phyloP scores from a whole-genome alignment of 1,284 basidiomycete genomes.

The Coriolopsis trogii region DNA sequence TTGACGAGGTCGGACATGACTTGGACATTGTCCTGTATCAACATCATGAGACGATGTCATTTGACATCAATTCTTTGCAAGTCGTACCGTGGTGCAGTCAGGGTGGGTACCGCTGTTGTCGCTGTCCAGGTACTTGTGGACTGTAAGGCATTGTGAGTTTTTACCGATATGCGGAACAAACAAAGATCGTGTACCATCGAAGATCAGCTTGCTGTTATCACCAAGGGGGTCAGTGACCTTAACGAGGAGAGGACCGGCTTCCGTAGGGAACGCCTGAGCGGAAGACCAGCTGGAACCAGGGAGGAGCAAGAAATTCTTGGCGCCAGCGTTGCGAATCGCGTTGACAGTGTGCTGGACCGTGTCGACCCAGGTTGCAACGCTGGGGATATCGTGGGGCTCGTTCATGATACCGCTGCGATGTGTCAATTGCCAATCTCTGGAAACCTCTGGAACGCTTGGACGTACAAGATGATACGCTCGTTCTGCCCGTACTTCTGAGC shows the following conservation, averaged over 20 bases:
- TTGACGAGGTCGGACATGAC: slow-evolving; percentile 47
- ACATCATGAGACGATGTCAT: background rate
- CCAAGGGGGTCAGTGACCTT: slow-evolving; percentile 59
- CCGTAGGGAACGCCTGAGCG: slow-evolving; percentile 51
- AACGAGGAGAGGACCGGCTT: slow-evolving; percentile 52
- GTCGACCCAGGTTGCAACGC: slow-evolving; percentile 45
- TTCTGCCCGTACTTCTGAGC: slow-evolving; percentile 53
- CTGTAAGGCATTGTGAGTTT: slow-evolving; percentile 31
- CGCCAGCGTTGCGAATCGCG: slow-evolving; percentile 51
- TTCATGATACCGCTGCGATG: slow-evolving; percentile 48
- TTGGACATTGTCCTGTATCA: slow-evolving; percentile 45
- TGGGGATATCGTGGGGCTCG: slow-evolving; percentile 52
- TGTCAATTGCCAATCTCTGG: background rate
- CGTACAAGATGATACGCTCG: slow-evolving; percentile 49
- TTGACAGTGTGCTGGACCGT: slow-evolving; percentile 52
- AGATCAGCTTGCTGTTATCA: slow-evolving; percentile 51
- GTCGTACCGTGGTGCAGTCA: slow-evolving; percentile 45
- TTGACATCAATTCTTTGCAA: background rate
- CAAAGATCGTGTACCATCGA: slow-evolving; percentile 49
- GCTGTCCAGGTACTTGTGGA: slow-evolving; percentile 64
- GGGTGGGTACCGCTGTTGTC: slow-evolving; percentile 59
- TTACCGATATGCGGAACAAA: background rate
- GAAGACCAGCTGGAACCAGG: slow-evolving; percentile 47
- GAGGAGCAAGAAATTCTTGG: slow-evolving; percentile 50
- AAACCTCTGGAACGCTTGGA: background rate